Conservation (phyloP, 116 monocot genomes). For the Phalaenopsis hybrid region DNA sequence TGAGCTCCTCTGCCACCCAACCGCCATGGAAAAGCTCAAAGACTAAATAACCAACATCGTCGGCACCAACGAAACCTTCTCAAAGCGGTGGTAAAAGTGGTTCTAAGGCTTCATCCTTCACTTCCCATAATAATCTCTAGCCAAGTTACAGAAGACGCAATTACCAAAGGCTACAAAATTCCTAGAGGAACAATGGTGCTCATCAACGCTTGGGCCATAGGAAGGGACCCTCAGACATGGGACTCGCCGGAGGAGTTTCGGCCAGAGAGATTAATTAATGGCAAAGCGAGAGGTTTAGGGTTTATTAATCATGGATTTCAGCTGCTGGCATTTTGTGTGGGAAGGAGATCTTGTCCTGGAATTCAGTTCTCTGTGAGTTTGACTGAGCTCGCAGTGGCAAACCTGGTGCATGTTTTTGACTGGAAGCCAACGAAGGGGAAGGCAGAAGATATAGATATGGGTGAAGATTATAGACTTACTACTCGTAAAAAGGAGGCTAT, state of each 20-base stretch:
- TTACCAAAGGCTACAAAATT: no score
- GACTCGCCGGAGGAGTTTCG: constrained; percentile 21
- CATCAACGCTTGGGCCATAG: constrained; percentile 64
- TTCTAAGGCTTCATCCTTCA: no score
- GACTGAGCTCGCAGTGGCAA: not conserved
- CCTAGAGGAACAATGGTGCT: not conserved
- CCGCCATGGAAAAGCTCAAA: no score
- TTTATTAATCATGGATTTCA: not conserved
- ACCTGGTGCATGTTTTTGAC: not conserved
- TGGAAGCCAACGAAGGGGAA: no score
- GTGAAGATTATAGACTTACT: not conserved
- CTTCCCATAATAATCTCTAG: no score
- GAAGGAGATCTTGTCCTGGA: not conserved
- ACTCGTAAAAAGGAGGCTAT: not conserved
- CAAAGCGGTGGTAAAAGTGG: no score
- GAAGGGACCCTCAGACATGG: constrained; percentile 51
- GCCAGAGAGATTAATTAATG: constrained; percentile 12
- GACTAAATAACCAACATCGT: no score
- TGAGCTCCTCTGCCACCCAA: no score
- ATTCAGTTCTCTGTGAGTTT: not conserved
- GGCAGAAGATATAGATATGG: not conserved
- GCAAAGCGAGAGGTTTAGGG: not conserved
- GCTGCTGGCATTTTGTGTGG: not conserved
- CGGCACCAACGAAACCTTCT: no score
- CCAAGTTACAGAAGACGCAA: no score